phyloP scores from a whole-genome alignment of 1,284 basidiomycete species.

The Cryptococcus sp. region DNA sequence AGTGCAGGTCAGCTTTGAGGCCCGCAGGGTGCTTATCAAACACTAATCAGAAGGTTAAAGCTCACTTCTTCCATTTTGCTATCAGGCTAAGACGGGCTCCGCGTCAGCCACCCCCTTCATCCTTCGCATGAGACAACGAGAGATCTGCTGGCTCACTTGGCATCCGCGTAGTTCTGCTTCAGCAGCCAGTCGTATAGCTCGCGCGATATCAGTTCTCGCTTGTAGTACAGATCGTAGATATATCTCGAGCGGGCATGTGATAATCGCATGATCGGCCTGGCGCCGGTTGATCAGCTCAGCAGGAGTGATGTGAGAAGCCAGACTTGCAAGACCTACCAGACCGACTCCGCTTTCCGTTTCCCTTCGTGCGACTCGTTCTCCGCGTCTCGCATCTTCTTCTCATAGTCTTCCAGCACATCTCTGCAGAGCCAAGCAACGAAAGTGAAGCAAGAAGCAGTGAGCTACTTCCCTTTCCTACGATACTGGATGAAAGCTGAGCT shows the following conservation, averaged over 20 bases:
- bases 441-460: background rate
- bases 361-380: constrained; percentile 98
- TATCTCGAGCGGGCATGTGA: constrained; percentile 93
- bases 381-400: constrained; percentile 94
- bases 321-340: constrained; percentile 69
- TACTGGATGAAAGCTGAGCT: constrained; percentile 12
- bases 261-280: constrained; percentile 89
- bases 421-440: constrained; percentile 72
- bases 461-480: constrained; percentile 56
- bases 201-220: constrained; percentile 89
- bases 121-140: background rate
- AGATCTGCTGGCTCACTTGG: constrained; percentile 69
- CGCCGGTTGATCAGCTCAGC: background rate
- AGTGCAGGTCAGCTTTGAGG: background rate
- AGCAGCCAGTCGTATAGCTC: constrained; percentile 98
- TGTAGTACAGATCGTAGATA: constrained; percentile 99
- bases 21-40: background rate
- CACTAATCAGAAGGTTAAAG: background rate
- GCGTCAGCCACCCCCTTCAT: background rate
- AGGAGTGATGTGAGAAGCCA: background rate
- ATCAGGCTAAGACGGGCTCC: constrained; percentile 68
- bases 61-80: constrained; percentile 92
- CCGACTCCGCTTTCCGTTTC: constrained; percentile 91
- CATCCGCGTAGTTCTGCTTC: constrained; percentile 96
- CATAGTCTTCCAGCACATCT: constrained; percentile 89